Percentiles rank a stretch among this genome's conserved stretches.
These are phyloP conservation scores for Plasmopara viticola DNA, from an alignment of 352 stramenopile species.

Conservation along the genomic window DNA sequence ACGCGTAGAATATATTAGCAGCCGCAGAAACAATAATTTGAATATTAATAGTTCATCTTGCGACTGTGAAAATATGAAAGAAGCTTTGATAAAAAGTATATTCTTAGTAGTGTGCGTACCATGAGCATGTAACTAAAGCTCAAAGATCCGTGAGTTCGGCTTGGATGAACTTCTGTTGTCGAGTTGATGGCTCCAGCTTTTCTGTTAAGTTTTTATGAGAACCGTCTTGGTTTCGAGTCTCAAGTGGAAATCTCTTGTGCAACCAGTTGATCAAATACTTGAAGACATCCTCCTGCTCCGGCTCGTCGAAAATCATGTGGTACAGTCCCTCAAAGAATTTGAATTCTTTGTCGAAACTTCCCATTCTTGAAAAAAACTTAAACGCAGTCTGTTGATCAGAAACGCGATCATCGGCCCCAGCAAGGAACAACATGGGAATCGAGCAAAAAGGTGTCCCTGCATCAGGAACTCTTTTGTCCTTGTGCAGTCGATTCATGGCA, in stretches of 20 bases:
- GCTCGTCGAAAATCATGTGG: constrained; percentile 62
- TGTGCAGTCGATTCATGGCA: constrained; percentile 32
- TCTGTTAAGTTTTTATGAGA: constrained; percentile 3
- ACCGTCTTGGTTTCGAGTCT: constrained; percentile 10
- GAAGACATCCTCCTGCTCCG: constrained; percentile 47
- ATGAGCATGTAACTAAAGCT: too few relatives aligned
- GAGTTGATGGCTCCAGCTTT: constrained; percentile 12
- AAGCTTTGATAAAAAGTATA: too few relatives aligned
- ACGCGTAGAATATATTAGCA: too few relatives aligned
- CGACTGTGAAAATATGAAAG: too few relatives aligned
- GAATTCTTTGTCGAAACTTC: constrained; percentile 55
- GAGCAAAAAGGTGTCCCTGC: constrained; percentile 10
- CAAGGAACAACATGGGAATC: constrained; percentile 35
- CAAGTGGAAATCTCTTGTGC: constrained; percentile 25
- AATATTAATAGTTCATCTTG: too few relatives aligned
- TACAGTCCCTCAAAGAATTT: constrained; percentile 53
- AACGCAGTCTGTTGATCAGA: constrained; percentile 30
- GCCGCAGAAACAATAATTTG: too few relatives aligned
- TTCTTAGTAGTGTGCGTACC: too few relatives aligned
- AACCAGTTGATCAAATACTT: constrained; percentile 40
- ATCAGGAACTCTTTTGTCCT: constrained; percentile 17
- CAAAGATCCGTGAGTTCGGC: too few relatives aligned
- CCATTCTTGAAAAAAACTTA: constrained; percentile 37
- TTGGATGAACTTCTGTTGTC: too few relatives aligned
- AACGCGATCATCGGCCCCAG: constrained; percentile 42